Conservation (phyloP, 257 asterid species). For the Avicennia marina region DNA sequence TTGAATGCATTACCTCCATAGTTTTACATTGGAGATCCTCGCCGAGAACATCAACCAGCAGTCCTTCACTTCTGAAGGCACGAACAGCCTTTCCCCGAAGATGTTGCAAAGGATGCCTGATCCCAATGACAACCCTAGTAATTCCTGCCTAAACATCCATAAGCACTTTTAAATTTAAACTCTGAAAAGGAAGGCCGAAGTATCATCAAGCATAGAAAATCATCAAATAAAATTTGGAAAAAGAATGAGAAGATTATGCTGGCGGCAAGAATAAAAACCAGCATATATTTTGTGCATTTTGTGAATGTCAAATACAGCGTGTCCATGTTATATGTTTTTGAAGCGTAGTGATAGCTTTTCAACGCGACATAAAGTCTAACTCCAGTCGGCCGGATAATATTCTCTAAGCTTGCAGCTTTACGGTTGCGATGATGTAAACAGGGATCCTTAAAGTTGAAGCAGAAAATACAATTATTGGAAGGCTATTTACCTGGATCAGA, state of each 20-base stretch:
- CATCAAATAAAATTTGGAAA: background rate
- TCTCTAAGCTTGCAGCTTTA: too few relatives aligned
- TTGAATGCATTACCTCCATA: slow-evolving; percentile 49
- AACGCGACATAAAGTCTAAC: too few relatives aligned
- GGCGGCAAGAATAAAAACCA: too few relatives aligned
- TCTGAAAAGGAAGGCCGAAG: slow-evolving; percentile 10
- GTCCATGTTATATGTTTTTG: too few relatives aligned
- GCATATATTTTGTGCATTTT: too few relatives aligned
- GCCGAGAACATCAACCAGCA: slow-evolving; percentile 87
- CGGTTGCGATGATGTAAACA: too few relatives aligned
- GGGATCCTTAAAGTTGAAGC: too few relatives aligned
- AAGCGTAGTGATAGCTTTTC: too few relatives aligned
- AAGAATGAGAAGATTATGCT: background rate
- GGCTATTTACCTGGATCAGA: slow-evolving; percentile 50
- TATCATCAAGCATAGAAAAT: background rate
- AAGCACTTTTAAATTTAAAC: slow-evolving; percentile 16
- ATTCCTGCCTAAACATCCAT: slow-evolving; percentile 73
- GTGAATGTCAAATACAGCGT: too few relatives aligned
- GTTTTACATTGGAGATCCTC: slow-evolving; percentile 72
- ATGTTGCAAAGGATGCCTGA: slow-evolving; percentile 89
- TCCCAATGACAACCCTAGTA: slow-evolving; percentile 84
- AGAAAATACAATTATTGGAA: background rate
- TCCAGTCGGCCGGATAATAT: too few relatives aligned
- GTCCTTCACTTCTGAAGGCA: slow-evolving; percentile 74
- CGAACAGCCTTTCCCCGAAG: slow-evolving; percentile 85